Base-by-base conservation (phyloP, 1,284 basidiomycete genomes). In the Puccinia polysora region DNA sequence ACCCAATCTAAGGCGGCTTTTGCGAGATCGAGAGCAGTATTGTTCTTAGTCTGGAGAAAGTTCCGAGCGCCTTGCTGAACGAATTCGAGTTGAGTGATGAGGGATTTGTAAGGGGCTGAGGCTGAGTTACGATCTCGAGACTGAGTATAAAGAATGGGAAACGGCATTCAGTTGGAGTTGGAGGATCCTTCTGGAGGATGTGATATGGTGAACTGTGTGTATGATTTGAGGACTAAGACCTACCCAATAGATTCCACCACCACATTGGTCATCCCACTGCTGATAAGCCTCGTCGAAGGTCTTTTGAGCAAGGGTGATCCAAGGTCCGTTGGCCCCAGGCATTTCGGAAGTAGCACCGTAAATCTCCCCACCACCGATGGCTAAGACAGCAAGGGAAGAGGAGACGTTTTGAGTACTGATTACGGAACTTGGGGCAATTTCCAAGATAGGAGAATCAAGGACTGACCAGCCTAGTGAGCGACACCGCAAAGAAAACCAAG, bases 1-100 rank as follows among this genome's bases (percentile, higher is more conserved):
- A 71, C 68, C 68, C 68, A 71, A 49, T 71, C 68, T 15, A 71
- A 28, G 23, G 68, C 56, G 14, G 56, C 45, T n/a, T 71, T 71
- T 2, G 68, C 34, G 1, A 60, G 68, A 34, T 60, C 49, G 14
- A 71, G 36, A 2, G 68, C 68, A 18, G 68, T 71, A 12, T 71
- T 30, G 20, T 71, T 71, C 28, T 71, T 60, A 20, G 20, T 60
- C 23, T 52, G 28, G 1, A 71, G 18, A 20, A 38, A 71, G 30
- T 62, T 71, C 6, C 68, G 68, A 23, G 68, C 68, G 5, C 68
- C 68, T 52, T 60, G 58, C 30, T 50, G 56, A 6, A 63, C 45
- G 18, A 71, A 71, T 52, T 71, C 58, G 7, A 71, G 50, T 43
- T 71, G 56, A 34, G 68, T 71, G 36, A 71, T 71, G 18, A 71